These are phyloP conservation scores for Paramyrothecium sp. DNA, from an alignment of 2,329 filamentous ascomycete genomes.

Conservation along the genomic window DNA sequence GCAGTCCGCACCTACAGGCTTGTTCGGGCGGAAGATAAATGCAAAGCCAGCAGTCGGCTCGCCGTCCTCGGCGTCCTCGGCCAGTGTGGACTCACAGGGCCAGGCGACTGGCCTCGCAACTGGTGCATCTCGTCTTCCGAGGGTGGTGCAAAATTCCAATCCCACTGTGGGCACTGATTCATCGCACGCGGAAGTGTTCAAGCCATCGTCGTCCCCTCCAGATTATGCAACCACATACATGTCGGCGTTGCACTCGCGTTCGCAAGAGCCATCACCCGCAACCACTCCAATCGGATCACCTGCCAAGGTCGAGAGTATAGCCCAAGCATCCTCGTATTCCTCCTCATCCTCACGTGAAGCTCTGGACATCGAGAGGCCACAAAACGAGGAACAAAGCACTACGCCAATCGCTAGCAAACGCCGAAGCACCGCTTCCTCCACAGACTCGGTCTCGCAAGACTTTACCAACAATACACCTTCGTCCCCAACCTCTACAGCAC, in stretches of 20 bases:
- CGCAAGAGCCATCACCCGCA: slow-evolving; percentile 53
- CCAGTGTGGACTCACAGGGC: slow-evolving; percentile 46
- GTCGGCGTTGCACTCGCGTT: slow-evolving; percentile 64
- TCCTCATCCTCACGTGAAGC: slow-evolving; percentile 47
- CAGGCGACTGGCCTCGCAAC: slow-evolving; percentile 30
- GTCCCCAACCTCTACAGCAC: slow-evolving; percentile 27
- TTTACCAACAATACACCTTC: slow-evolving; percentile 20
- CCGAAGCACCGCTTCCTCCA: slow-evolving; percentile 37
- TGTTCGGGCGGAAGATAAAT: slow-evolving; percentile 49
- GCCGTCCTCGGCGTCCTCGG: slow-evolving; percentile 41
- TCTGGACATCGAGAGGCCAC: slow-evolving; percentile 35
- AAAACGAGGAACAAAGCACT: slow-evolving; percentile 24
- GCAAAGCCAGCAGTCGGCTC: slow-evolving; percentile 29
- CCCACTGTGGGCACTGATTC: slow-evolving; percentile 68
- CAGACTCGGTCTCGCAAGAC: slow-evolving; percentile 23
- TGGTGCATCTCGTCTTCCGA: slow-evolving; percentile 31
- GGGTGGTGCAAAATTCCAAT: slow-evolving; percentile 44
- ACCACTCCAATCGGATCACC: slow-evolving; percentile 37
- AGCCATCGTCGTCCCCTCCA: slow-evolving; percentile 52
- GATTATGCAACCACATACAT: slow-evolving; percentile 64
- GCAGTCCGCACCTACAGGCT: slow-evolving; percentile 31
- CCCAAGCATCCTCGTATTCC: slow-evolving; percentile 44
- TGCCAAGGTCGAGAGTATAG: slow-evolving; percentile 32
- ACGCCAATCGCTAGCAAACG: slow-evolving; percentile 24
- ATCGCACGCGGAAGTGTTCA: slow-evolving; percentile 63